phyloP scores from a whole-genome alignment of 2,329 filamentous ascomycete species.

The Furcasterigmium furcatum region DNA sequence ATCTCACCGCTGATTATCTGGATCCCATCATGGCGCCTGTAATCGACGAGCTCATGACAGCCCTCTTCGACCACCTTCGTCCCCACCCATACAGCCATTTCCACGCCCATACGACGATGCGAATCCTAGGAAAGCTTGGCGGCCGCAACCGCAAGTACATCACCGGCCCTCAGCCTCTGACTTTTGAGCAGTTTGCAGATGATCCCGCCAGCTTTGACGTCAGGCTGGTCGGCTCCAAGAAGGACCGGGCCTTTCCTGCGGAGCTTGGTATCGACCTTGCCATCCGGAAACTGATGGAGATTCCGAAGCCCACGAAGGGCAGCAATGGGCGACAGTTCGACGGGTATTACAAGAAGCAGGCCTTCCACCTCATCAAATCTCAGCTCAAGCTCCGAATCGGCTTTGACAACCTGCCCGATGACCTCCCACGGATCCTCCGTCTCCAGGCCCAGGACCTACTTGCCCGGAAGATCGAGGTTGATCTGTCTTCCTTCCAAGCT shows the following conservation, averaged over 20 bases:
- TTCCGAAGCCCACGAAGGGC: conserved; percentile 59
- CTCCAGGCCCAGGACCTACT: conserved; percentile 86
- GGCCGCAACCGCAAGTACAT: conserved; percentile 95
- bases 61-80: conserved; percentile 90
- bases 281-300: conserved; percentile 81
- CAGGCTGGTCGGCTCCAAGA: conserved; percentile 83
- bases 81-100: conserved; percentile 96
- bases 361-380: conserved; percentile 80
- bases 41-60: conserved; percentile 98
- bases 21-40: conserved; percentile 99
- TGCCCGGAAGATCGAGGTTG: conserved; percentile 66
- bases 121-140: conserved; percentile 93
- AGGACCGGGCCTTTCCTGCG: conserved; percentile 82
- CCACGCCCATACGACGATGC: conserved; percentile 95
- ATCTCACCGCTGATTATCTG: conserved; percentile 94
- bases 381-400: conserved; percentile 91
- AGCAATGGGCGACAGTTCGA: conserved; percentile 61
- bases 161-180: conserved; percentile 80
- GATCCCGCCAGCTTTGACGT: conserved; percentile 86
- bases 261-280: conserved; percentile 85
- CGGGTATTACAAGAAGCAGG: conserved; percentile 87
- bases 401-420: conserved; percentile 82
- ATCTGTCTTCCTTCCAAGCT: conserved; percentile 67
- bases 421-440: conserved; percentile 79
- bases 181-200: conserved; percentile 82